Percentiles rank a stretch among this genome's conserved stretches.
phyloP scores from a whole-genome alignment of 768 basidiomycete genomes.

The Rhizopogon vulgaris region DNA sequence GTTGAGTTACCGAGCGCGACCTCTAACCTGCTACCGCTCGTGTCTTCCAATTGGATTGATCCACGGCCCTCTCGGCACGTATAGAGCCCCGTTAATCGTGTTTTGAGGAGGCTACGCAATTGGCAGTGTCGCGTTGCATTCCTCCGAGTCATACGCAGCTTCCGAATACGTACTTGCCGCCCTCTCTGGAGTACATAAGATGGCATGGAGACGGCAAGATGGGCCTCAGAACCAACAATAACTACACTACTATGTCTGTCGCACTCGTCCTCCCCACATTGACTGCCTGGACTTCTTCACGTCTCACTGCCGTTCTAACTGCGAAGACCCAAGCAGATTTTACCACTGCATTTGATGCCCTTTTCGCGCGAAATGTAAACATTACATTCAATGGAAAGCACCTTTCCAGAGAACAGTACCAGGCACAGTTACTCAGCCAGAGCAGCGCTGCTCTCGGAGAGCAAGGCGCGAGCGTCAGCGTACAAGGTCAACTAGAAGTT shows the following conservation, averaged over 20 bases:
- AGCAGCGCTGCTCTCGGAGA: conserved; percentile 17
- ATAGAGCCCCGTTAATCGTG: background rate
- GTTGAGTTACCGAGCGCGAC: background rate
- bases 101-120: background rate
- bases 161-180: background rate
- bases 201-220: too few relatives aligned
- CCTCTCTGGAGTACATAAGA: background rate
- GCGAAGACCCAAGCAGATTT: conserved; percentile 32
- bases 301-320: conserved; percentile 30
- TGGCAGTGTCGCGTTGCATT: background rate
- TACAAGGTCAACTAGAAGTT: conserved; percentile 23
- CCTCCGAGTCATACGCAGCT: background rate
- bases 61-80: background rate
- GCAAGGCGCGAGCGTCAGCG: conserved; percentile 11
- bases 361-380: conserved; percentile 29
- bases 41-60: background rate
- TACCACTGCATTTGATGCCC: conserved; percentile 32
- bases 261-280: conserved; percentile 34
- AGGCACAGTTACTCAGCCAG: conserved; percentile 26
- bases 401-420: conserved; percentile 34
- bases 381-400: conserved; percentile 37
- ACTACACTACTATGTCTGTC: conserved; percentile 14
- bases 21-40: background rate
- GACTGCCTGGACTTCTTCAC: conserved; percentile 35
- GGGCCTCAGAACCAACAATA: background rate